Conservation (phyloP, 352 stramenopile genomes). For the Phytophthora sp. region DNA sequence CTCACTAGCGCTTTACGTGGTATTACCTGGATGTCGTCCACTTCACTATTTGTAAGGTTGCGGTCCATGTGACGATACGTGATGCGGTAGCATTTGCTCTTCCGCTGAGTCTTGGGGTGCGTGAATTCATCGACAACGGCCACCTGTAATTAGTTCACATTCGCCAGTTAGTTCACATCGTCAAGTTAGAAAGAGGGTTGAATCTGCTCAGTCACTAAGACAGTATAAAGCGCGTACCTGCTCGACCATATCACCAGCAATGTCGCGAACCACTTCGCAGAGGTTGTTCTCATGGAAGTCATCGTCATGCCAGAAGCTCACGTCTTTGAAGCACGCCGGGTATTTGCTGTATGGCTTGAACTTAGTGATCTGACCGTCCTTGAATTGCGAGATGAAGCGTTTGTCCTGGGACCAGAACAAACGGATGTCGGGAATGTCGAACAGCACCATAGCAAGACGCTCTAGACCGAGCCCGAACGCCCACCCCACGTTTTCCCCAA, state of each 20-base stretch:
- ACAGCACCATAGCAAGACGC: conserved; percentile 98
- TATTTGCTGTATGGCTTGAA: conserved; percentile 99
- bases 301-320: conserved; percentile 96
- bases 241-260: conserved; percentile 98
- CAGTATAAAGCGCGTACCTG: conserved; percentile 58
- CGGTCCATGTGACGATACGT: conserved; percentile 99
- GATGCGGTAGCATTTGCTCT: conserved; percentile 98
- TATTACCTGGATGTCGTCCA: conserved; percentile 95
- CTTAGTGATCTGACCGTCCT: conserved; percentile 92
- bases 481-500: conserved; percentile 93
- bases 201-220: no score
- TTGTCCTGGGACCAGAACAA: conserved; percentile 98
- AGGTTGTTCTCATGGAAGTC: conserved; percentile 97
- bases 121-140: conserved; percentile 97
- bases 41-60: conserved; percentile 98
- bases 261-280: conserved; percentile 95
- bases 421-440: conserved; percentile 99
- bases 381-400: conserved; percentile 94
- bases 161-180: no score
- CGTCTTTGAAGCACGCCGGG: conserved; percentile 98
- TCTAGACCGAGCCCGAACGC: conserved; percentile 99
- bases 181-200: no score
- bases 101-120: conserved; percentile 96
- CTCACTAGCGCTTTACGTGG: no score
- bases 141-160: no score